These are phyloP conservation scores for Geotrichum aggregatum DNA, from an alignment of 1,139 yeast species.

Conservation along the genomic window DNA sequence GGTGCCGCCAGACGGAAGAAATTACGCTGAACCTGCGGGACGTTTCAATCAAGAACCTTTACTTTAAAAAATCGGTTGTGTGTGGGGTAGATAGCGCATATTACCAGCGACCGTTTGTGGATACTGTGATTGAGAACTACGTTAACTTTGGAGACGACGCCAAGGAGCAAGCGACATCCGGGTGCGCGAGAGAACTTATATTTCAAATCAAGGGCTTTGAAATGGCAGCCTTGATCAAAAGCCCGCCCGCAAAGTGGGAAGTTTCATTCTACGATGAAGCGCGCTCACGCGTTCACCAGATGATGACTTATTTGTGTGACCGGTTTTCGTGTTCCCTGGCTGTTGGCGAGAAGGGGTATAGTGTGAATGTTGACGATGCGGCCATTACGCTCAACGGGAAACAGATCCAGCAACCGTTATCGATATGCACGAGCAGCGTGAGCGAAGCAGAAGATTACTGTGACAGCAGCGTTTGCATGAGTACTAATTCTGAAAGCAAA, in stretches of 20 bases:
- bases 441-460: neutral
- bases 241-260: constrained; percentile 19
- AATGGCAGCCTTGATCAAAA: constrained; percentile 15
- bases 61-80: neutral
- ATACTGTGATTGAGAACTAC: constrained; percentile 25
- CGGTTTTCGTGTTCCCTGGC: neutral
- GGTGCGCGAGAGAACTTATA: constrained; percentile 46
- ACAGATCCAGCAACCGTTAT: constrained; percentile 8
- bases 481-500: neutral
- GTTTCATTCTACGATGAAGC: constrained; percentile 18
- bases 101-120: constrained; percentile 60
- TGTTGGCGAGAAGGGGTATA: constrained; percentile 14
- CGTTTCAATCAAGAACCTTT: constrained; percentile 27
- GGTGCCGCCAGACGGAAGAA: constrained; percentile 50
- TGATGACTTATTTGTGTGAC: constrained; percentile 4
- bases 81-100: constrained; percentile 15
- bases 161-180: no score
- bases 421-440: constrained; percentile 4
- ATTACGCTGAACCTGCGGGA: constrained; percentile 54
- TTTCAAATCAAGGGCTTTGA: constrained; percentile 48
- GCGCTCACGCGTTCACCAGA: constrained; percentile 5
- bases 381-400: constrained; percentile 12
- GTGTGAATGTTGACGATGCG: constrained; percentile 12
- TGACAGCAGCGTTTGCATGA: neutral
- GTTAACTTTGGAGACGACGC: no score